A percentile compares a stretch with the other conserved stretches of the same genome.
phyloP scores from a whole-genome alignment of 441 rosid genomes.

The Pelargonium myrrhifolium region DNA sequence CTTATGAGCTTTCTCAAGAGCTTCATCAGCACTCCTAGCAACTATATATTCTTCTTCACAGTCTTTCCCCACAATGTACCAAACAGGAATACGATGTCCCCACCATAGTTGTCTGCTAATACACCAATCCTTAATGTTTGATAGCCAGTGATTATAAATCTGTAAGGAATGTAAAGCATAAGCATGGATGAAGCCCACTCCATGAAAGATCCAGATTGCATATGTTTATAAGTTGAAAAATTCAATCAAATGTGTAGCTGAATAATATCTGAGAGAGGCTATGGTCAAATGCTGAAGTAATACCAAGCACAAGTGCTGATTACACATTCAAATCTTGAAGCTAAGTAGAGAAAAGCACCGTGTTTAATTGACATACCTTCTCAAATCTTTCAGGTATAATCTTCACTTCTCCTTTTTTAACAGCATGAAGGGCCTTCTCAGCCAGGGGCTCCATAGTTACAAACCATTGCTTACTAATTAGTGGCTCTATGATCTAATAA shows the following conservation, averaged over 20 bases:
- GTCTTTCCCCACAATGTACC: conserved; percentile 86
- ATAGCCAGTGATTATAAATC: conserved; percentile 92
- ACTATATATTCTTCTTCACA: conserved; percentile 81
- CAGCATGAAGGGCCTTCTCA: conserved; percentile 87
- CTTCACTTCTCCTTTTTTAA: conserved; percentile 64
- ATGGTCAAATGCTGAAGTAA: neutral
- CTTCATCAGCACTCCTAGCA: conserved; percentile 70
- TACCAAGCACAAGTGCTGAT: conserved; percentile 2
- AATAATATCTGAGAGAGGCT: neutral
- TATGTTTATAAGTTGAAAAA: neutral
- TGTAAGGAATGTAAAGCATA: conserved; percentile 26
- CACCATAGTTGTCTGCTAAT: conserved; percentile 97
- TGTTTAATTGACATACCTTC: conserved; percentile 45
- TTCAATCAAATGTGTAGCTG: neutral
- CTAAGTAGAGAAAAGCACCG: conserved; percentile 5
- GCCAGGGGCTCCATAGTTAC: conserved; percentile 92
- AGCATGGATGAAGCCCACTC: neutral
- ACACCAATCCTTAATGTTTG: conserved; percentile 98
- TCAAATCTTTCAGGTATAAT: conserved; percentile 92
- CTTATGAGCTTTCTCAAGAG: conserved; percentile 60
- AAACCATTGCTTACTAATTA: conserved; percentile 96
- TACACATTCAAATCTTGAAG: neutral
- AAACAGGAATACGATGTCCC: conserved; percentile 98
- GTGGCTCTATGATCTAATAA: conserved; percentile 85
- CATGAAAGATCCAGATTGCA: neutral